Conservation (phyloP, 2,329 filamentous ascomycete genomes). For the Talaromyces sp. region DNA sequence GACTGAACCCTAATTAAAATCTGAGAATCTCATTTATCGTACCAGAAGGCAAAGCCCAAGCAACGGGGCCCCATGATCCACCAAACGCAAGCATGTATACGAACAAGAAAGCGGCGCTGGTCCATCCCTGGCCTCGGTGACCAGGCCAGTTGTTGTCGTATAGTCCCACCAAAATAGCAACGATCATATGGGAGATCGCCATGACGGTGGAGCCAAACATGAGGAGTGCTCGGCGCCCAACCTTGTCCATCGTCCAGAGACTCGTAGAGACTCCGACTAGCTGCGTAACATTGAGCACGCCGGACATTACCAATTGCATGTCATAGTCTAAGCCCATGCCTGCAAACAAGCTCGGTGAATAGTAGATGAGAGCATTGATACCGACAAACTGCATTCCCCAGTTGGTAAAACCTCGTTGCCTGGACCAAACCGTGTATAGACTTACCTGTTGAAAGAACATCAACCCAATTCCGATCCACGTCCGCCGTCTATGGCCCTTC, state of each 20-base stretch:
- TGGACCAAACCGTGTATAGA: neutral
- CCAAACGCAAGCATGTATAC: slow-evolving; percentile 60
- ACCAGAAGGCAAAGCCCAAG: slow-evolving; percentile 37
- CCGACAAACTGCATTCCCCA: slow-evolving; percentile 35
- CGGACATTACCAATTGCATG: slow-evolving; percentile 48
- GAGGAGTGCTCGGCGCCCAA: slow-evolving; percentile 43
- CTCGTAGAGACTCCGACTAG: slow-evolving; percentile 41
- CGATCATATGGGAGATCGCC: slow-evolving; percentile 43
- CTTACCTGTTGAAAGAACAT: slow-evolving; percentile 53
- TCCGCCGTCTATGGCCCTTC: slow-evolving; percentile 45
- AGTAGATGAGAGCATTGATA: slow-evolving; percentile 55
- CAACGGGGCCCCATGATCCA: slow-evolving; percentile 51
- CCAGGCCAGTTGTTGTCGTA: slow-evolving; percentile 47
- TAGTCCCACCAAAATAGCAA: slow-evolving; percentile 49
- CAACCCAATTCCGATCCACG: slow-evolving; percentile 47
- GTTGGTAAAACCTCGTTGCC: neutral
- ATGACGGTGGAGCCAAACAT: slow-evolving; percentile 42
- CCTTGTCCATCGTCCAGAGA: slow-evolving; percentile 44
- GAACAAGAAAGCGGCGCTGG: slow-evolving; percentile 51
- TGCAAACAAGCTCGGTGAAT: slow-evolving; percentile 56
- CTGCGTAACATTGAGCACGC: slow-evolving; percentile 47
- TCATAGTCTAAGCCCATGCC: slow-evolving; percentile 40
- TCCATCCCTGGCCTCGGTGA: slow-evolving; percentile 49
- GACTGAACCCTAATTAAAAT: neutral
- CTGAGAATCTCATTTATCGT: slow-evolving; percentile 16